Conservation (phyloP, 106 monocot genomes). For the Cymbidium sinense region DNA sequence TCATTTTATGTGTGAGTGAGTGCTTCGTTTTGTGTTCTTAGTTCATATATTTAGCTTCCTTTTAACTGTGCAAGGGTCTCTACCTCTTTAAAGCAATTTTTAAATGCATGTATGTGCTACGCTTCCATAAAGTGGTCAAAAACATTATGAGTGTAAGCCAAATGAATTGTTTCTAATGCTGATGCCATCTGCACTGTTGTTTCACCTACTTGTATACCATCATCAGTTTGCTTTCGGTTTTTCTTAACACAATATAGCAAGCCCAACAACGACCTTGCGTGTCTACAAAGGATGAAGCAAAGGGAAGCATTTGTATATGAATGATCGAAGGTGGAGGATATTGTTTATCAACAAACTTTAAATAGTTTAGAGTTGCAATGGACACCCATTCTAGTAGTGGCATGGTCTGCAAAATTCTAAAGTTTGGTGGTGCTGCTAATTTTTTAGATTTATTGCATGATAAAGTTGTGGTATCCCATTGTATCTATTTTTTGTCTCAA, state of each 20-base stretch:
- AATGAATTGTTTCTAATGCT: neutral
- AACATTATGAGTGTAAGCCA: neutral
- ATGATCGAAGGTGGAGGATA: neutral
- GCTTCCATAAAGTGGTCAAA: neutral
- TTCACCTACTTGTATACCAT: neutral
- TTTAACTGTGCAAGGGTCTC: neutral
- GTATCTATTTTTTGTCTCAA: neutral
- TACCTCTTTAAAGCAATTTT: neutral
- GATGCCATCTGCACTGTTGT: neutral
- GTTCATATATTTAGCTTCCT: neutral
- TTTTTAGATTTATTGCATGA: neutral
- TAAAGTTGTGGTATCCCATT: neutral
- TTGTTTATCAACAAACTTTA: neutral
- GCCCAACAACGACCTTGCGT: neutral
- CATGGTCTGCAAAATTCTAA: neutral
- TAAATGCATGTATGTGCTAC: too few species aligned
- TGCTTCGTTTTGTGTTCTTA: neutral
- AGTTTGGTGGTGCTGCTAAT: neutral
- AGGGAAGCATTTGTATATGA: neutral
- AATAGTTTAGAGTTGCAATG: neutral
- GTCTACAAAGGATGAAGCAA: neutral
- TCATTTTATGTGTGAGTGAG: neutral
- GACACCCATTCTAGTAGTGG: neutral
- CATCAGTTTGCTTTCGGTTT: neutral
- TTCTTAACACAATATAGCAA: neutral